These are phyloP conservation scores for Castanea crenata DNA, from an alignment of 306 rosid genomes.

Conservation along the genomic window DNA sequence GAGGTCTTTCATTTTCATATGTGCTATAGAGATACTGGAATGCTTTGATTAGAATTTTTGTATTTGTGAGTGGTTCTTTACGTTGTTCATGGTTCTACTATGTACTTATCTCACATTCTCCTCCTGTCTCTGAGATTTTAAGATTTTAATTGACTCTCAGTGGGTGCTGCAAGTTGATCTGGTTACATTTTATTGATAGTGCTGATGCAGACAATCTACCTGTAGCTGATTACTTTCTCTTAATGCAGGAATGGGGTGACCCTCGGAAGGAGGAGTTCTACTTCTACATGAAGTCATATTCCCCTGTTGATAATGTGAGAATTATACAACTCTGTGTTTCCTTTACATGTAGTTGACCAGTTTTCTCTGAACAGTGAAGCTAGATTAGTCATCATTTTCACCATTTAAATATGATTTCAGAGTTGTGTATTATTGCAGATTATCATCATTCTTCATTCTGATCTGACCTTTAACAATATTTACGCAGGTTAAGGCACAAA, in stretches of 20 bases:
- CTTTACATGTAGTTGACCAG: constrained; percentile 2
- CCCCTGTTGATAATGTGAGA: constrained; percentile 93
- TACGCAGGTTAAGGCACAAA: constrained; percentile 69
- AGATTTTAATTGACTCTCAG: no score
- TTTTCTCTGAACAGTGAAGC: not conserved
- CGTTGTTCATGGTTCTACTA: not conserved
- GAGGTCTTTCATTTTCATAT: not conserved
- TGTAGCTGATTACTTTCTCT: constrained; percentile 19
- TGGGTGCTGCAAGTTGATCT: no score
- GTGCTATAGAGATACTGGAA: not conserved
- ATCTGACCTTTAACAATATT: constrained; percentile 17
- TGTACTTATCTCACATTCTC: not conserved
- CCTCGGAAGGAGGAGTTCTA: constrained; percentile 90
- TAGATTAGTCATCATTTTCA: constrained; percentile 10
- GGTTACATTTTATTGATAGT: no score
- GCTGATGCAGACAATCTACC: no score
- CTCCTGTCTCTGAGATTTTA: not conserved
- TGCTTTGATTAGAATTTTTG: not conserved
- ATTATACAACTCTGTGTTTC: constrained; percentile 7
- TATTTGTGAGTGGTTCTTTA: not conserved
- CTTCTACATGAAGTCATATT: constrained; percentile 95
- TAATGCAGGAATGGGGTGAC: constrained; percentile 96
- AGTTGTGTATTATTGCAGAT: constrained; percentile 9
- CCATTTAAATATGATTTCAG: constrained; percentile 10
- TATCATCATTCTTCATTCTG: not conserved